phyloP scores from a whole-genome alignment of 768 basidiomycete genomes.

The Lyophyllum semitale region DNA sequence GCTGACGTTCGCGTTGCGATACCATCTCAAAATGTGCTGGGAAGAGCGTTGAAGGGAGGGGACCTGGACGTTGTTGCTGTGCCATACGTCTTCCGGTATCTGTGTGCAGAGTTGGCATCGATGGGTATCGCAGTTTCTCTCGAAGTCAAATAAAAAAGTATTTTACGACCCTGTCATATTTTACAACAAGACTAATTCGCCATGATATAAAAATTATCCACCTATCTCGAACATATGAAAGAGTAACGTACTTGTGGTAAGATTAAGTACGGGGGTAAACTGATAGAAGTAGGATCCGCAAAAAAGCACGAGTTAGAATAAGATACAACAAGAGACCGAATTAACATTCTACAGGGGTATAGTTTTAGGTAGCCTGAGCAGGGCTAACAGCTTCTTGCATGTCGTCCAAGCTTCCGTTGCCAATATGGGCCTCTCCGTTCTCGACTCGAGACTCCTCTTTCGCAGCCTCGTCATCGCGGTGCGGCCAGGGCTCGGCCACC shows the following conservation, averaged over 20 bases:
- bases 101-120: conserved; percentile 95
- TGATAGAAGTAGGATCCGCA: neutral
- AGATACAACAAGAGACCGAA: neutral
- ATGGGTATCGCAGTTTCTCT: conserved; percentile 96
- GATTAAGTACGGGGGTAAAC: neutral
- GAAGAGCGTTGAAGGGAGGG: conserved; percentile 62
- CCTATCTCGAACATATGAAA: neutral
- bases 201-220: conserved; percentile 8
- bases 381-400: neutral
- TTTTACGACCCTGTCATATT: conserved; percentile 2
- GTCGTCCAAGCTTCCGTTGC: neutral
- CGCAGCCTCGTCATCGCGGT: neutral
- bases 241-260: neutral
- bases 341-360: conserved; percentile 8
- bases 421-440: neutral
- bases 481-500: neutral
- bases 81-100: conserved; percentile 92
- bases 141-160: conserved; percentile 56
- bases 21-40: conserved; percentile 66
- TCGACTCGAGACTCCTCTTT: neutral
- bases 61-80: conserved; percentile 95
- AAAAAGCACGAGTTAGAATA: neutral
- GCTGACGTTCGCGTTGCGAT: conserved; percentile 67
- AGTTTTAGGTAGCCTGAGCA: neutral
- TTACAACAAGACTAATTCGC: conserved; percentile 8